Conservation (phyloP, 352 stramenopile genomes). For the Pythium aristosporum region DNA sequence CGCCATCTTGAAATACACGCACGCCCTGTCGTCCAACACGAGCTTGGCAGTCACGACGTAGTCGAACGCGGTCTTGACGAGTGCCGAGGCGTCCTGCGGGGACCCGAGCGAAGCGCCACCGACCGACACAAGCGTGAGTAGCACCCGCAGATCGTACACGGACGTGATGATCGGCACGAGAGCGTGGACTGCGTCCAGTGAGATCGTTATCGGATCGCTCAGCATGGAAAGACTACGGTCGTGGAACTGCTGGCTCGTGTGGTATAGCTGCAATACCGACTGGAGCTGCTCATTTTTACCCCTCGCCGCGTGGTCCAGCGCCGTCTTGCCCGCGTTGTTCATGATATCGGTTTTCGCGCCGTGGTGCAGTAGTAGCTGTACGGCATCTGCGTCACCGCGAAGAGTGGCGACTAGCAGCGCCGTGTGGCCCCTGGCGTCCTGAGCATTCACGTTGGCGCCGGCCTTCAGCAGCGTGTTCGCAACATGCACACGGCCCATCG, state of each 20-base stretch:
- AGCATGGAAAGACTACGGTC: background rate
- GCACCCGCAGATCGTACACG: slow-evolving; percentile 4
- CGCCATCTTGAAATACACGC: slow-evolving; percentile 35
- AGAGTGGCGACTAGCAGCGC: background rate
- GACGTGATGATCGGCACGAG: slow-evolving; percentile 14
- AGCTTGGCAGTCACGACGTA: slow-evolving; percentile 33
- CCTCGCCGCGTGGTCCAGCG: background rate
- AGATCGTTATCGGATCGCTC: background rate
- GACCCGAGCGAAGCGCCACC: background rate
- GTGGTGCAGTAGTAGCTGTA: background rate
- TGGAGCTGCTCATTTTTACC: background rate
- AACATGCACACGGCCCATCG: background rate
- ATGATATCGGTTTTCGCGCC: background rate
- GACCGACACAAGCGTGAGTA: background rate
- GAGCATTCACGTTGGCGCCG: background rate
- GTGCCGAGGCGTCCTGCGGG: background rate
- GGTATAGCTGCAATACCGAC: background rate
- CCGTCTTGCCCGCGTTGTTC: background rate
- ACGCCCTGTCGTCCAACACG: slow-evolving; percentile 9
- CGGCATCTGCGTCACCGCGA: background rate
- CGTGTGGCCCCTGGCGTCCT: background rate
- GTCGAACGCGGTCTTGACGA: slow-evolving; percentile 23
- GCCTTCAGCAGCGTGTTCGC: background rate
- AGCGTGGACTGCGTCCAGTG: background rate
- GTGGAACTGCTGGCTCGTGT: background rate